Percentiles rank a stretch among this genome's conserved stretches.
Conservation (phyloP, 228 moss, liverwort and hornwort genomes). For the Sphagnum fallax region DNA sequence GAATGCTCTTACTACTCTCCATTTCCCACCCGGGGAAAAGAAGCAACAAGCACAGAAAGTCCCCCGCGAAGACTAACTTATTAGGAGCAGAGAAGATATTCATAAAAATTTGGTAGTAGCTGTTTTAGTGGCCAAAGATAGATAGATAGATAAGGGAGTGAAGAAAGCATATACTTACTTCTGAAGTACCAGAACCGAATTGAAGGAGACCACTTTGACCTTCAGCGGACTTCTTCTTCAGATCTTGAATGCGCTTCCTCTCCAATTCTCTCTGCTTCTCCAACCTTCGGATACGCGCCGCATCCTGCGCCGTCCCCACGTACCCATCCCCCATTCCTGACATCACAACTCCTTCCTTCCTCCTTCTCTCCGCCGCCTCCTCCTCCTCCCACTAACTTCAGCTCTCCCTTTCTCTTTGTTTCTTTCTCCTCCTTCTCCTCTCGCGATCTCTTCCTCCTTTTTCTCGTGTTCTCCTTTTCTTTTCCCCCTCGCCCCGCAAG, state of each 20-base stretch:
- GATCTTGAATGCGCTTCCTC: constrained; percentile 78
- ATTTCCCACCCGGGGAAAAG: too few species aligned
- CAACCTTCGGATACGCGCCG: constrained; percentile 76
- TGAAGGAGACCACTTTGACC: constrained; percentile 72
- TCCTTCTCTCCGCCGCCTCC: not conserved
- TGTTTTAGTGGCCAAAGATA: too few species aligned
- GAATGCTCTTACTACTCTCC: too few species aligned
- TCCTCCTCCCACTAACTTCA: not conserved
- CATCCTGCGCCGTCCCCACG: constrained; percentile 82
- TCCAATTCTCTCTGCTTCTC: constrained; percentile 89
- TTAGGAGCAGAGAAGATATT: too few species aligned
- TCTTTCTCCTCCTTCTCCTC: not conserved
- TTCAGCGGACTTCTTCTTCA: constrained; percentile 82
- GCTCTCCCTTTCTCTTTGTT: not conserved
- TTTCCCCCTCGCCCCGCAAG: too few species aligned
- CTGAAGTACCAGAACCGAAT: constrained; percentile 79
- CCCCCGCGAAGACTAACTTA: too few species aligned
- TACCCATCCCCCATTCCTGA: constrained; percentile 94
- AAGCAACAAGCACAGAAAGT: too few species aligned
- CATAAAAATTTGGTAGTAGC: too few species aligned
- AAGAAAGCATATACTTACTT: constrained; percentile 20
- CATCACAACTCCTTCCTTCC: constrained; percentile 24
- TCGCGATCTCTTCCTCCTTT: too few species aligned
- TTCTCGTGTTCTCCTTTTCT: too few species aligned
- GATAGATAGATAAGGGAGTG: too few species aligned